Conservation (phyloP, 2,329 filamentous ascomycete species). For the Phaeosphaeria sp. region DNA sequence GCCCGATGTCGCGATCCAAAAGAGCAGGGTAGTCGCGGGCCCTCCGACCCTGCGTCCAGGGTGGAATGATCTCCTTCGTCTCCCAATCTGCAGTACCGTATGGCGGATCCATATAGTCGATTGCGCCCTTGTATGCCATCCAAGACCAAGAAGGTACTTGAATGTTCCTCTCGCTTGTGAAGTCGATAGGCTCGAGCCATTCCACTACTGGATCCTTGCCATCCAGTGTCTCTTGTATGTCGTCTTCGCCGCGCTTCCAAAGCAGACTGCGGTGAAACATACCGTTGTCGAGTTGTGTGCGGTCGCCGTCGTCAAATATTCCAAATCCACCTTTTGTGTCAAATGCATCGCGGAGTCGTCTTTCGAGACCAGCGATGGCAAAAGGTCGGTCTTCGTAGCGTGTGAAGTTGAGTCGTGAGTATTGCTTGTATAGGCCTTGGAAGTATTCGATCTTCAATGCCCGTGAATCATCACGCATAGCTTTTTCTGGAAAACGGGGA, state of each 20-base stretch:
- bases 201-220: not conserved
- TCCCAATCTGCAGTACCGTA: slow-evolving; percentile 8
- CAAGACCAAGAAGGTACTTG: slow-evolving; percentile 22
- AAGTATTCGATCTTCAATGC: slow-evolving; percentile 26
- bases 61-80: not conserved
- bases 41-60: not conserved
- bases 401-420: slow-evolving; percentile 36
- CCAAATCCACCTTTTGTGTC: slow-evolving; percentile 36
- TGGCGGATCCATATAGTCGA: slow-evolving; percentile 16
- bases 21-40: not conserved
- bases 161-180: not conserved
- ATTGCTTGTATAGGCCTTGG: slow-evolving; percentile 32
- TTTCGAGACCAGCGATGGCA: slow-evolving; percentile 43
- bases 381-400: slow-evolving; percentile 32
- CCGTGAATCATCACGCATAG: not conserved
- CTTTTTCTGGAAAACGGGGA: slow-evolving; percentile 21
- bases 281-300: slow-evolving; percentile 3
- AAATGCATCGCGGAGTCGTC: slow-evolving; percentile 29
- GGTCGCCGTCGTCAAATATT: slow-evolving; percentile 33
- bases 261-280: slow-evolving; percentile 37
- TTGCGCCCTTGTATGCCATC: slow-evolving; percentile 27
- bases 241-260: slow-evolving; percentile 30
- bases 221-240: not conserved
- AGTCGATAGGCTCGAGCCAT: slow-evolving; percentile 3
- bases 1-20: not conserved